Evolutionary conservation across 257 asterid genomes (phyloP).

Genomic region (Solanum clarkiae): DNA sequence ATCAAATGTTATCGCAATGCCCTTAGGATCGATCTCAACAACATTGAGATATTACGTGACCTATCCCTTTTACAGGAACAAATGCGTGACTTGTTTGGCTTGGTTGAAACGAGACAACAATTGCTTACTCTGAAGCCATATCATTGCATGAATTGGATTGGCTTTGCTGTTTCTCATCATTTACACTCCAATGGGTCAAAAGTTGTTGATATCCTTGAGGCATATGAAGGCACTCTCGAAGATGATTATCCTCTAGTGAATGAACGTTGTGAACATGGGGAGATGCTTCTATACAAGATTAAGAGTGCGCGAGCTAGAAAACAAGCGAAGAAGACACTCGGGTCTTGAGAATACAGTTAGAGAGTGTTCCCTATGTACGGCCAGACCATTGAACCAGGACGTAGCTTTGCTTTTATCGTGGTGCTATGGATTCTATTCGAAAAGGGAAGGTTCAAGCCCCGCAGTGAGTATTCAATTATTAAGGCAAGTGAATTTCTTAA

Average conservation of each 20-base stretch:
- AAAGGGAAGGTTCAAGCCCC: no score
- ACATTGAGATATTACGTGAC: constrained; percentile 93
- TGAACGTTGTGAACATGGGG: constrained; percentile 94
- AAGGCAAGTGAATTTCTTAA: no score
- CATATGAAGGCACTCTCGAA: constrained; percentile 98
- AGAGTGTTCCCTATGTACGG: no score
- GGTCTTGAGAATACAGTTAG: no score
- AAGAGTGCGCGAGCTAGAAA: no score
- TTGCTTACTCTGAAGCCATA: constrained; percentile 88
- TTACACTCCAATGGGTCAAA: constrained; percentile 79
- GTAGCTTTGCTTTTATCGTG: no score
- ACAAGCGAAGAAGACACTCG: no score
- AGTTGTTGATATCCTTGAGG: constrained; percentile 95
- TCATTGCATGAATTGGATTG: constrained; percentile 99
- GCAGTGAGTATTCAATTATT: no score
- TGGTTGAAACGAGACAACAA: constrained; percentile 95
- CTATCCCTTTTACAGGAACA: constrained; percentile 99
- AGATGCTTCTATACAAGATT: constrained; percentile 90
- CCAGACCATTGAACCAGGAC: no score
- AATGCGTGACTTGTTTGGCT: constrained; percentile 98
- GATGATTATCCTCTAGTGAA: constrained; percentile 94
- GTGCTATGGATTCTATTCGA: no score
- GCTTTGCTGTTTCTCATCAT: constrained; percentile 95
- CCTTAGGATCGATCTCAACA: constrained; percentile 88
- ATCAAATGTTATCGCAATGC: constrained; percentile 98